A percentile compares a stretch with the other conserved stretches of the same genome.
phyloP scores from a whole-genome alignment of 2,329 filamentous ascomycete species.

The Penicillium oxalicum region DNA sequence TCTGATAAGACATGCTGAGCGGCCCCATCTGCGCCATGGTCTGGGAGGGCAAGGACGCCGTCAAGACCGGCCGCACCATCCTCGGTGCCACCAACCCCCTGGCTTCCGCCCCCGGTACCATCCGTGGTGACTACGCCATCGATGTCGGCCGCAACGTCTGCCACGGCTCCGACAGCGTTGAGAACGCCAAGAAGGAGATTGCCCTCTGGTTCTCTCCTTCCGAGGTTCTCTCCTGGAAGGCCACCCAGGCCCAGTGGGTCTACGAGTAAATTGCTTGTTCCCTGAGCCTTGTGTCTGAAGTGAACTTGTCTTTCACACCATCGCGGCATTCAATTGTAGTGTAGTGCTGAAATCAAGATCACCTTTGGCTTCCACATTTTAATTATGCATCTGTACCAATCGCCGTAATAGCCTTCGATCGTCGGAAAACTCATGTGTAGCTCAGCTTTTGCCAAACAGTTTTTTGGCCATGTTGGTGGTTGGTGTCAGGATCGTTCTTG shows the following conservation, averaged over 20 bases:
- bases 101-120: constrained; percentile 90
- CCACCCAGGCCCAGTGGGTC: constrained; percentile 82
- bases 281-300: constrained; percentile 12
- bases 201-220: constrained; percentile 92
- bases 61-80: constrained; percentile 94
- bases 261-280: constrained; percentile 62
- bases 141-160: constrained; percentile 97
- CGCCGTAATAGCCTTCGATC: background rate
- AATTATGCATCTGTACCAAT: background rate
- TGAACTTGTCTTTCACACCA: constrained; percentile 10
- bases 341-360: constrained; percentile 11
- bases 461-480: constrained; percentile 36
- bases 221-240: constrained; percentile 81
- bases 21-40: constrained; percentile 99
- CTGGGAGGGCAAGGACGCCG: constrained; percentile 97
- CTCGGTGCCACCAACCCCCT: constrained; percentile 99
- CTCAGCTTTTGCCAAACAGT: constrained; percentile 31
- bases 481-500: constrained; percentile 55
- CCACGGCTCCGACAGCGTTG: constrained; percentile 98
- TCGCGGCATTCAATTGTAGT: constrained; percentile 13
- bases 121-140: constrained; percentile 88
- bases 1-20: constrained; percentile 75
- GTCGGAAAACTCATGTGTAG: constrained; percentile 13
- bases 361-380: constrained; percentile 12
- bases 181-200: constrained; percentile 99